Percentiles rank a stretch among this genome's conserved stretches.
phyloP scores from a whole-genome alignment of 2,329 filamentous ascomycete species.

The Pyrenophora seminiperda region DNA sequence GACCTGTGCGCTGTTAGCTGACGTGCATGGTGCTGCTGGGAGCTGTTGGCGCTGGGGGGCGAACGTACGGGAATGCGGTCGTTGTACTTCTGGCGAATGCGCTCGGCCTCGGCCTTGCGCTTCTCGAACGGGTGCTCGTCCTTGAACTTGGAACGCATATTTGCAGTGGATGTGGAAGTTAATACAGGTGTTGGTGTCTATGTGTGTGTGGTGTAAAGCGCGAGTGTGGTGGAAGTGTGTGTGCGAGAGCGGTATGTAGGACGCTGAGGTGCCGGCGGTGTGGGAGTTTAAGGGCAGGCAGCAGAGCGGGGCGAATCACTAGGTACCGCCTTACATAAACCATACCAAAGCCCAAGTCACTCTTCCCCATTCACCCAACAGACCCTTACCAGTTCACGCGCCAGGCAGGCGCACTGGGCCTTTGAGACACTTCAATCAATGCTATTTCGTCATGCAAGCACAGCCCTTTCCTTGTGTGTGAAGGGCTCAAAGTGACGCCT shows the following conservation, averaged over 20 bases:
- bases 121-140: constrained; percentile 99
- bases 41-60: background rate
- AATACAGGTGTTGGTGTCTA: constrained; percentile 13
- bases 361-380: constrained; percentile 4
- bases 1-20: constrained; percentile 64
- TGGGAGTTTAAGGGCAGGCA: constrained; percentile 41
- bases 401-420: constrained; percentile 17
- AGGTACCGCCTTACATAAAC: constrained; percentile 11
- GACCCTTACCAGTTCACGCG: constrained; percentile 10
- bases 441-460: constrained; percentile 23
- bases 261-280: constrained; percentile 38
- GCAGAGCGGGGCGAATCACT: constrained; percentile 35
- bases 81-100: constrained; percentile 97
- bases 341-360: constrained; percentile 15
- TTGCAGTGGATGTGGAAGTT: constrained; percentile 21
- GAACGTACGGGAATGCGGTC: constrained; percentile 93
- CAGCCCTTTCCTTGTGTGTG: constrained; percentile 24
- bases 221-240: constrained; percentile 14
- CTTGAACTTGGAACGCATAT: constrained; percentile 99
- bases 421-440: constrained; percentile 17
- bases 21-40: constrained; percentile 1
- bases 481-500: constrained; percentile 29
- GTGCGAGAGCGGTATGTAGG: constrained; percentile 36
- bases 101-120: constrained; percentile 99
- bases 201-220: constrained; percentile 17